A percentile compares a stretch with the other conserved stretches of the same genome.
These are phyloP conservation scores for Alternaria longipes DNA, from an alignment of 2,329 filamentous ascomycete genomes.

Conservation along the genomic window DNA sequence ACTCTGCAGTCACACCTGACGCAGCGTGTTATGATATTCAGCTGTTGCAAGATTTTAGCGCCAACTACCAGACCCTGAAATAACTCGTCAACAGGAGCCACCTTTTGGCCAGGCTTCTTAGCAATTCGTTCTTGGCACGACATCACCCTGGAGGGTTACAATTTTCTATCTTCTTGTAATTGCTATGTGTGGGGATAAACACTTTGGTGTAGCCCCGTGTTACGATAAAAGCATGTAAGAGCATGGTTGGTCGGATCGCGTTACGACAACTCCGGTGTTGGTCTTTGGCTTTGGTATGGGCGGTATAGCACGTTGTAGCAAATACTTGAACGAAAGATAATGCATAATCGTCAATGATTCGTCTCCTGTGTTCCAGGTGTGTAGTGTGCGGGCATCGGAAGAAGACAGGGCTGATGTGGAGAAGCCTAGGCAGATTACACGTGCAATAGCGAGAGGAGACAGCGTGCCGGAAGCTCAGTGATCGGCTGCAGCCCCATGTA, in stretches of 20 bases:
- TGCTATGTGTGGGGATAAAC: slow-evolving; percentile 25
- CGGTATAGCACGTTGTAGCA: slow-evolving; percentile 8
- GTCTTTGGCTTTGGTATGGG: slow-evolving; percentile 17
- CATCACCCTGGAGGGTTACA: slow-evolving; percentile 12
- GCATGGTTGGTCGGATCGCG: slow-evolving; percentile 23
- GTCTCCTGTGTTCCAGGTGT: background rate
- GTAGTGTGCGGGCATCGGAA: background rate
- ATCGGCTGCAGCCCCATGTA: slow-evolving; percentile 1
- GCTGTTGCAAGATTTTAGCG: background rate
- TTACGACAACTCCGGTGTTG: slow-evolving; percentile 24
- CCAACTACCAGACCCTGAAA: background rate
- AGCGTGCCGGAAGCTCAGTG: slow-evolving; percentile 3
- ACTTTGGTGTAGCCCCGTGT: slow-evolving; percentile 24
- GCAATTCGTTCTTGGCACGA: slow-evolving; percentile 12
- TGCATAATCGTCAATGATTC: slow-evolving; percentile 22
- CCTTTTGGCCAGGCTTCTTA: slow-evolving; percentile 9
- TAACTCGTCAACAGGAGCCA: slow-evolving; percentile 11
- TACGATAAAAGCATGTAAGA: slow-evolving; percentile 34
- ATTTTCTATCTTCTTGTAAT: slow-evolving; percentile 35
- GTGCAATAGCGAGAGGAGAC: slow-evolving; percentile 6
- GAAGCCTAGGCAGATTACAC: slow-evolving; percentile 9
- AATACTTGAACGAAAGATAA: slow-evolving; percentile 18
- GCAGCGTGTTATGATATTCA: background rate
- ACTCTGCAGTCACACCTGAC: background rate
- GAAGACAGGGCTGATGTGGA: slow-evolving; percentile 4